Evolutionary conservation across 768 basidiomycete species (phyloP).

Genomic region (Omphalotus guepiniiformis): DNA sequence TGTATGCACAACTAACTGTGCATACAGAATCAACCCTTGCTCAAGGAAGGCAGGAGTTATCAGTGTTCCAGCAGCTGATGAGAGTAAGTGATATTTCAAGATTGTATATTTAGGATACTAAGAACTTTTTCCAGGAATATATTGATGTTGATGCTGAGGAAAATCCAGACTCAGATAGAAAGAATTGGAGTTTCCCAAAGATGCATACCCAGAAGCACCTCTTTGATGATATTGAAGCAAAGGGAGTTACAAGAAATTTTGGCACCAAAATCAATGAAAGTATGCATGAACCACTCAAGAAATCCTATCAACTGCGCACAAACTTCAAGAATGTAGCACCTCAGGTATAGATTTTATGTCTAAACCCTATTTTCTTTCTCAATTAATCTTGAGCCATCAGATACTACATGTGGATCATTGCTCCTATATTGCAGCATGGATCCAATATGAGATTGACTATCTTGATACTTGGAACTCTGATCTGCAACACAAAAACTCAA

Average conservation of each 20-base stretch:
- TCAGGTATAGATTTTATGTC: constrained; percentile 17
- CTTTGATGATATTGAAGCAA: constrained; percentile 23
- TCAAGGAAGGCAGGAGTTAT: too few species aligned
- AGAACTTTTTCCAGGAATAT: too few species aligned
- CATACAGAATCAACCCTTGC: too few species aligned
- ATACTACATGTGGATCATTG: neutral
- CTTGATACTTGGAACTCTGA: too few species aligned
- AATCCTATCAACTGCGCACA: constrained; percentile 21
- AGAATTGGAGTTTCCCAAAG: constrained; percentile 34
- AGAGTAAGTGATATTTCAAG: too few species aligned
- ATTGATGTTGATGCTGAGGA: too few species aligned
- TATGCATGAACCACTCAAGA: constrained; percentile 26
- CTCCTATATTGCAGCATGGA: neutral
- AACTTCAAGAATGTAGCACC: constrained; percentile 29
- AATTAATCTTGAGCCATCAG: neutral
- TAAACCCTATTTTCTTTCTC: neutral
- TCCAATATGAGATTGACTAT: neutral
- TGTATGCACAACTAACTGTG: constrained; percentile 20
- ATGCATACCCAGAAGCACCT: constrained; percentile 27
- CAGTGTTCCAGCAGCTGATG: too few species aligned
- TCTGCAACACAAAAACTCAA: too few species aligned
- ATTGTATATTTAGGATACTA: too few species aligned
- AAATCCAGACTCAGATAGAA: too few species aligned
- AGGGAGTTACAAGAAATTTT: constrained; percentile 26
- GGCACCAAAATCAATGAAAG: constrained; percentile 32